A percentile compares a stretch with the other conserved stretches of the same genome.
Conservation (phyloP, 208 protist genomes). For the Spironucleus salmonicida region DNA sequence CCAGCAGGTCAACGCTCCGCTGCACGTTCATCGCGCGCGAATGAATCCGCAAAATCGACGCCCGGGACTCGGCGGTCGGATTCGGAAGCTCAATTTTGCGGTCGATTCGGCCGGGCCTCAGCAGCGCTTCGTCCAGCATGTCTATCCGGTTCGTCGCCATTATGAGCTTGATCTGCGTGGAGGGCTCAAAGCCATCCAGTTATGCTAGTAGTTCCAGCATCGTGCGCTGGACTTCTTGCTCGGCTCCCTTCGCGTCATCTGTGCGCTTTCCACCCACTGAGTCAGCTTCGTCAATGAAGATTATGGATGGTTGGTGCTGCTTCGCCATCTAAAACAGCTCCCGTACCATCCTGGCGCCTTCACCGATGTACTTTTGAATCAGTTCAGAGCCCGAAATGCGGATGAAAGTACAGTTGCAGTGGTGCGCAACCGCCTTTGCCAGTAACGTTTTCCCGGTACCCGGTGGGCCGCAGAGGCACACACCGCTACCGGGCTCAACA, state of each 20-base stretch:
- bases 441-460: conserved; percentile 42
- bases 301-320: conserved; percentile 94
- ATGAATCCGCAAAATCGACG: conserved; percentile 98
- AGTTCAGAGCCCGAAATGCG: conserved; percentile 95
- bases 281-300: conserved; percentile 99
- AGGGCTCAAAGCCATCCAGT: conserved; percentile 96
- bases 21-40: conserved; percentile 97
- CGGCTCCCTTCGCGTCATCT: conserved; percentile 58
- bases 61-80: conserved; percentile 58
- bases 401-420: conserved; percentile 41
- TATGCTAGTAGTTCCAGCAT: conserved; percentile 99
- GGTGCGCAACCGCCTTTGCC: conserved; percentile 38
- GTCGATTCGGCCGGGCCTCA: conserved; percentile 96
- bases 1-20: conserved; percentile 87
- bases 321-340: conserved; percentile 98
- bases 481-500: conserved; percentile 93
- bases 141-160: conserved; percentile 98
- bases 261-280: conserved; percentile 82
- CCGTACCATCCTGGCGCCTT: conserved; percentile 90
- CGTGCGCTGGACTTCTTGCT: conserved; percentile 95
- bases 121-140: conserved; percentile 93
- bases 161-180: conserved; percentile 88
- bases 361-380: conserved; percentile 99
- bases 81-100: conserved; percentile 96
- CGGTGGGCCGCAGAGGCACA: conserved; percentile 39